Percentiles rank a stretch among this genome's conserved stretches.
Conservation (phyloP, 1,139 yeast genomes). For the Diutina siamensis region DNA sequence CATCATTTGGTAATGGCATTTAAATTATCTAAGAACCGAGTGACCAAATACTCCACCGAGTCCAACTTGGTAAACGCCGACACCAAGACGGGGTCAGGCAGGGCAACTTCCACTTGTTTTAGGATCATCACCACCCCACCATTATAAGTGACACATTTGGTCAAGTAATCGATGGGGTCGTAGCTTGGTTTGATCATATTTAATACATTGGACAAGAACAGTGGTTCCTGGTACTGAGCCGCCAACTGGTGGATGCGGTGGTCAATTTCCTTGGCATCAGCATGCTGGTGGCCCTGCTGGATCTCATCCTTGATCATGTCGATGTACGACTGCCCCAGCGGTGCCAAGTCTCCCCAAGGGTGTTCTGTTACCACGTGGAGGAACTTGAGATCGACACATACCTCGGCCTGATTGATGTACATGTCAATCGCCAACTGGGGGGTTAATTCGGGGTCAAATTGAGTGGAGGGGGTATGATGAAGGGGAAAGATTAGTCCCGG, state of each 20-base stretch:
- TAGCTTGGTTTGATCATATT: conserved; percentile 19
- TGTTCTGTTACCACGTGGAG: conserved; percentile 25
- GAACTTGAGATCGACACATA: conserved; percentile 32
- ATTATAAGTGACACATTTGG: conserved; percentile 33
- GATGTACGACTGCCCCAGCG: conserved; percentile 26
- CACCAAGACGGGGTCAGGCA: conserved; percentile 33
- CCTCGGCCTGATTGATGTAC: conserved; percentile 34
- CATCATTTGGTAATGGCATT: conserved; percentile 5
- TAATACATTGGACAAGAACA: neutral
- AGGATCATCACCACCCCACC: conserved; percentile 31
- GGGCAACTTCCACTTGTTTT: conserved; percentile 30
- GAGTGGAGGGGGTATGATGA: conserved; percentile 16
- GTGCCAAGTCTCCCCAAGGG: conserved; percentile 33
- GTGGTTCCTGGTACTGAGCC: neutral
- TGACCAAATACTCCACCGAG: conserved; percentile 28
- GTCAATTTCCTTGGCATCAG: neutral
- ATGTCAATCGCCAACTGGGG: conserved; percentile 25
- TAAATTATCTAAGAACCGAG: conserved; percentile 12
- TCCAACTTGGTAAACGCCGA: conserved; percentile 35
- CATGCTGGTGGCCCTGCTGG: neutral
- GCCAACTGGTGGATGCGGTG: conserved; percentile 11
- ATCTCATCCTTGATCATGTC: conserved; percentile 33
- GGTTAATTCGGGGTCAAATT: conserved; percentile 26
- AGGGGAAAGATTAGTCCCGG: conserved; percentile 31
- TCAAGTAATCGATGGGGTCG: conserved; percentile 31